These are phyloP conservation scores for Syzygium aromaticum DNA, from an alignment of 345 rosid species.

Conservation along the genomic window DNA sequence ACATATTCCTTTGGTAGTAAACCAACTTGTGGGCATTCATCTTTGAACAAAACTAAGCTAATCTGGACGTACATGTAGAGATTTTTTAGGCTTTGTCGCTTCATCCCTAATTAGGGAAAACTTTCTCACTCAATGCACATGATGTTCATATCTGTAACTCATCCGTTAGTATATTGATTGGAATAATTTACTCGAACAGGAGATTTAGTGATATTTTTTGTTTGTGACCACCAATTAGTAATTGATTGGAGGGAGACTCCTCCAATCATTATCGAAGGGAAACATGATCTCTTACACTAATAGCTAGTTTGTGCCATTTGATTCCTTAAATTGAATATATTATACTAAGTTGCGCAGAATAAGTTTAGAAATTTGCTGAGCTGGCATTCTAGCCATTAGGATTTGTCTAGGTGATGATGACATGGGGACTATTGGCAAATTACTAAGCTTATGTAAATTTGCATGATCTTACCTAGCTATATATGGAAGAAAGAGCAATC, in stretches of 20 bases:
- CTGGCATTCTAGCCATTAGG: background rate
- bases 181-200: no score
- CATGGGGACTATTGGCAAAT: background rate
- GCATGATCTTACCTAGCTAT: background rate
- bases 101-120: background rate
- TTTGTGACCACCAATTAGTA: no score
- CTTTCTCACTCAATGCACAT: fast-evolving
- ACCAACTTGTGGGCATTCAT: background rate
- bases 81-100: background rate
- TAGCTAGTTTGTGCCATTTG: background rate
- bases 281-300: background rate
- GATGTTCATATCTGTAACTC: background rate
- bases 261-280: background rate
- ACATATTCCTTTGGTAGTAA: background rate
- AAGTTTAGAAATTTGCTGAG: background rate
- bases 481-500: background rate
- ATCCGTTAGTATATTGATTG: background rate
- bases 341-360: background rate
- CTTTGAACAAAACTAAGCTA: background rate
- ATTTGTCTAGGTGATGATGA: background rate
- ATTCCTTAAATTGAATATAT: background rate
- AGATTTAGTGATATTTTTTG: no score
- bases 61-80: background rate
- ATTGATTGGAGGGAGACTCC: no score
- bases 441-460: background rate